Evolutionary conservation across 176 grass and related monocot genomes (phyloP).

Genomic region (Coix lacrymajobi): DNA sequence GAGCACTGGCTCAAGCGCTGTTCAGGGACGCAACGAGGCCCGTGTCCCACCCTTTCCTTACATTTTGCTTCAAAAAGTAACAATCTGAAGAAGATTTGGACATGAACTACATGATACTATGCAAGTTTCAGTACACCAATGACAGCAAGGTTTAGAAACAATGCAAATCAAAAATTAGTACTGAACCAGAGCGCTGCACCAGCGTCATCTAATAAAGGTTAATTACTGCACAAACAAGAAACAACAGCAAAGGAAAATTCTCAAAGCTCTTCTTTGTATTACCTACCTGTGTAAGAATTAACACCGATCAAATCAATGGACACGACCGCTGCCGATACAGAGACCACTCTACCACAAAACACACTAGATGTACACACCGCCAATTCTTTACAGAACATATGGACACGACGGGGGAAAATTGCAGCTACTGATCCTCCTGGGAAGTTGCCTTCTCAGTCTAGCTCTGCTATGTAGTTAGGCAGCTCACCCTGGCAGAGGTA

Average conservation of each 20-base stretch:
- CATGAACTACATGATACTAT: neutral
- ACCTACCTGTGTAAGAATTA: constrained; percentile 10
- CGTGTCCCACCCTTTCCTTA: neutral
- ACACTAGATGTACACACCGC: constrained; percentile 39
- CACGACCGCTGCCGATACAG: neutral
- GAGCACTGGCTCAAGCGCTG: too few species aligned
- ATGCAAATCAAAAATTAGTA: neutral
- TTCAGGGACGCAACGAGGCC: neutral
- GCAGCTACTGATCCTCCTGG: constrained; percentile 7
- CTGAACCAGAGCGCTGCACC: neutral
- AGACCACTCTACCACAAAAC: neutral
- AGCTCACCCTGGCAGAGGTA: constrained; percentile 89
- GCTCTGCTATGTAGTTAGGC: constrained; percentile 73
- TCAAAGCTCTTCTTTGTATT: constrained; percentile 20
- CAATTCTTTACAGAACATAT: constrained; percentile 37
- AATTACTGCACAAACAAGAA: neutral
- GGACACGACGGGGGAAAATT: neutral
- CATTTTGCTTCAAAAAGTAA: neutral
- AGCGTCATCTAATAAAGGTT: neutral
- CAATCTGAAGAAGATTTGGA: neutral
- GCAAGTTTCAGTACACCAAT: neutral
- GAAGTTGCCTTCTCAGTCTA: constrained; percentile 34
- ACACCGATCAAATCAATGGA: constrained; percentile 17
- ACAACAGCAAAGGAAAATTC: neutral
- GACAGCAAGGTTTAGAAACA: neutral